These are phyloP conservation scores for Sicyos baderoa DNA, from an alignment of 306 rosid species.

Conservation along the genomic window DNA sequence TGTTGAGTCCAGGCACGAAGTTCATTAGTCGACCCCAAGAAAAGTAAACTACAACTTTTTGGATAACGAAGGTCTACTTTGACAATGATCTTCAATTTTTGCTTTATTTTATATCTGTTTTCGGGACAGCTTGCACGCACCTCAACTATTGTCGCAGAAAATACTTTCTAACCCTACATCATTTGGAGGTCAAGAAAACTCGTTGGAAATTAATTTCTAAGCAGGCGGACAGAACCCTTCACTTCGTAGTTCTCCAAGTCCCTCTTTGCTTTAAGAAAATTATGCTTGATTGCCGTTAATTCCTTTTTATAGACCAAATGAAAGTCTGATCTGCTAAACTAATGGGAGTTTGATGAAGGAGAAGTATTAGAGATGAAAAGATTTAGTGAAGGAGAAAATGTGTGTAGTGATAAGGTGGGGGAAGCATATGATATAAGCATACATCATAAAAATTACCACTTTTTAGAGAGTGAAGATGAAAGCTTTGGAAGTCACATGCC, in stretches of 20 bases:
- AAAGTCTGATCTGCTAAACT: neutral
- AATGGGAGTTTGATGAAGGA: neutral
- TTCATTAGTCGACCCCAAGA: neutral
- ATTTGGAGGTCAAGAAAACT: no score
- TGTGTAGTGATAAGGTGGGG: constrained; percentile 14
- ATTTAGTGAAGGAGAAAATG: neutral
- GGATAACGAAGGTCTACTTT: neutral
- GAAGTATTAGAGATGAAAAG: constrained; percentile 1
- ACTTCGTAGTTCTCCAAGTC: no score
- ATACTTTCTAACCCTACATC: no score
- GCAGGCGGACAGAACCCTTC: no score
- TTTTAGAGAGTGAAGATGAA: constrained; percentile 16
- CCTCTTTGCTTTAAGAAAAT: neutral
- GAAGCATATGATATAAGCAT: neutral
- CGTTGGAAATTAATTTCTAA: no score
- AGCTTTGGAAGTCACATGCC: constrained; percentile 13
- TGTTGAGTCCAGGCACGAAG: neutral
- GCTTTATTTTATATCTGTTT: no score
- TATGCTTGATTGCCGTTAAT: neutral
- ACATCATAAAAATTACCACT: constrained; percentile 5
- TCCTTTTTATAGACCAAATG: neutral
- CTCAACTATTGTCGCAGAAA: no score
- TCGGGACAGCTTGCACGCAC: no score
- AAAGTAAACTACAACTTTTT: neutral
- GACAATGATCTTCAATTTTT: neutral